These are phyloP conservation scores for Neurospora sp. DNA, from an alignment of 495 filamentous ascomycete species.

Conservation along the genomic window DNA sequence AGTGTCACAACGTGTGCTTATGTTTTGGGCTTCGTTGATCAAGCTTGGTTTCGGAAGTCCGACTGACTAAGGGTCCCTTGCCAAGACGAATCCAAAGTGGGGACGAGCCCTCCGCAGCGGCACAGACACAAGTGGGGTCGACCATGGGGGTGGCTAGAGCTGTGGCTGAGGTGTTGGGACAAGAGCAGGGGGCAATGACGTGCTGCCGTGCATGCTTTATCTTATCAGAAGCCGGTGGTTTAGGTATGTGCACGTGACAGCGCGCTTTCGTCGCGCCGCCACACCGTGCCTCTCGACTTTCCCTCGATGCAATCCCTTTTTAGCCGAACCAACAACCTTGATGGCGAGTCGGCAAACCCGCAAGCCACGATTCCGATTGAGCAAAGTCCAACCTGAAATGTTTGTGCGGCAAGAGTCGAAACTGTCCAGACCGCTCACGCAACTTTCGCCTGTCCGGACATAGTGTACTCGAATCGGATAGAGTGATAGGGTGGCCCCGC, in stretches of 20 bases:
- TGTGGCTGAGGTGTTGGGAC: not conserved
- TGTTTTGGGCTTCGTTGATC: not conserved
- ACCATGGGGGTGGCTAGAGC: not conserved
- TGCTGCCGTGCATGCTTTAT: not conserved
- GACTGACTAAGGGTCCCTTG: not conserved
- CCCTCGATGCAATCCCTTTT: not conserved
- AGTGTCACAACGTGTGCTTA: not conserved
- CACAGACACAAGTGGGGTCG: not conserved
- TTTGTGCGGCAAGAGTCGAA: not conserved
- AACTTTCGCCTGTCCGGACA: not conserved
- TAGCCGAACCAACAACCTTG: not conserved
- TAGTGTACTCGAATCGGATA: not conserved
- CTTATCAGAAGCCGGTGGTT: not conserved
- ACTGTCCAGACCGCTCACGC: not conserved
- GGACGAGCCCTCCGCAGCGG: not conserved
- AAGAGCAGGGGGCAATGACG: not conserved
- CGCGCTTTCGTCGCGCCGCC: slow-evolving; percentile 13
- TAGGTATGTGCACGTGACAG: slow-evolving; percentile 11
- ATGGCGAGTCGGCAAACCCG: not conserved
- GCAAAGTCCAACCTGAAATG: not conserved
- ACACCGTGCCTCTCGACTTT: not conserved
- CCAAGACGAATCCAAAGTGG: not conserved
- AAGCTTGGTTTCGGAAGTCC: not conserved
- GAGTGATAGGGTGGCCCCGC: not conserved
- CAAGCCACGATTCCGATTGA: not conserved